phyloP scores from a whole-genome alignment of 2,329 filamentous ascomycete species.

The Colletotrichum euphorbiae region DNA sequence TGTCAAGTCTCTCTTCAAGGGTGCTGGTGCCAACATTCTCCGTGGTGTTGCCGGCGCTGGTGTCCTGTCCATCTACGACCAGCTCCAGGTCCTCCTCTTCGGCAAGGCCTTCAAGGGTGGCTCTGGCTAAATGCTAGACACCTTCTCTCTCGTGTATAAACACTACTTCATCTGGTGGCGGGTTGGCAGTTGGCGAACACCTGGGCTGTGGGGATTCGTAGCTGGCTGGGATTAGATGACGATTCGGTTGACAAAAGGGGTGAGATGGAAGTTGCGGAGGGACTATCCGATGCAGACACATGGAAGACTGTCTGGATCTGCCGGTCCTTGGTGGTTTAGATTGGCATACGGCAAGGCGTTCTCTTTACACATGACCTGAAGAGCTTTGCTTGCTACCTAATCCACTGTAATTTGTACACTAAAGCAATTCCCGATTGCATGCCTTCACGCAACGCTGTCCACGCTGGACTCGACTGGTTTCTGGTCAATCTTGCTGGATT shows the following conservation, averaged over 20 bases:
- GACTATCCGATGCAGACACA: constrained; percentile 53
- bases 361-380: constrained; percentile 54
- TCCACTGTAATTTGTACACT: constrained; percentile 74
- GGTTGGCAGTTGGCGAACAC: constrained; percentile 48
- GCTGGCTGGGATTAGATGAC: constrained; percentile 44
- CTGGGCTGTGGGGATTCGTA: constrained; percentile 50
- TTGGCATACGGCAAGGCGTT: constrained; percentile 62
- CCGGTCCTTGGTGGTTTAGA: constrained; percentile 60
- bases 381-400: constrained; percentile 58
- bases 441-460: constrained; percentile 52
- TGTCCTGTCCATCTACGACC: constrained; percentile 99
- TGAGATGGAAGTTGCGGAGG: constrained; percentile 62
- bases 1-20: constrained; percentile 99
- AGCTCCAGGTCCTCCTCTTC: constrained; percentile 99
- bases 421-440: constrained; percentile 65
- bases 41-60: constrained; percentile 99
- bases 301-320: constrained; percentile 46
- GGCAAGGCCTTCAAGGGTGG: constrained; percentile 96
- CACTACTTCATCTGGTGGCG: constrained; percentile 47
- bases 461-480: constrained; percentile 45
- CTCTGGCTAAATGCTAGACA: constrained; percentile 59
- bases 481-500: constrained; percentile 39
- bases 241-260: constrained; percentile 56
- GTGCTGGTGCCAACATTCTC: constrained; percentile 99
- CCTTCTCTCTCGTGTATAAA: constrained; percentile 56